A percentile compares a stretch with the other conserved stretches of the same genome.
Evolutionary conservation across 768 basidiomycete genomes (phyloP).

Genomic region (Gymnopilus dilepis): DNA sequence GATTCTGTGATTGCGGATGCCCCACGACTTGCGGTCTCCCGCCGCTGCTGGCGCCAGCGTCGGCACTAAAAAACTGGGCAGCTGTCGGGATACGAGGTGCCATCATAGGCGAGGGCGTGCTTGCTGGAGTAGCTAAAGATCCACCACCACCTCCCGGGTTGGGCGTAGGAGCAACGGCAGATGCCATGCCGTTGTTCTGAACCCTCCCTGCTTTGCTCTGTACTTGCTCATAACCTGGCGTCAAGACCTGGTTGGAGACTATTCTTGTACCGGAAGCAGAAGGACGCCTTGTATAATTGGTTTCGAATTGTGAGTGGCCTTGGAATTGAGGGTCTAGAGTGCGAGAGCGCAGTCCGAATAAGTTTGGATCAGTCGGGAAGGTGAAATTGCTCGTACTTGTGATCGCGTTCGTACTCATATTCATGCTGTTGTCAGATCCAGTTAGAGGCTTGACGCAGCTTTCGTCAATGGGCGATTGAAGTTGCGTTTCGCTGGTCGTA

Average conservation of each 20-base stretch:
- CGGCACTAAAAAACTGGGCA: neutral
- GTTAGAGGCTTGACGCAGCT: neutral
- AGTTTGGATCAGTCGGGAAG: too few relatives aligned
- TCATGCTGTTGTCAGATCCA: neutral
- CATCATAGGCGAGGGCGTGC: slow-evolving; percentile 2
- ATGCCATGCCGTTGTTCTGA: too few relatives aligned
- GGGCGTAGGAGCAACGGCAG: neutral
- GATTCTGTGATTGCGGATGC: neutral
- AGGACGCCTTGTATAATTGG: too few relatives aligned
- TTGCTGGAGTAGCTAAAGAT: slow-evolving; percentile 4
- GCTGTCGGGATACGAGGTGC: neutral
- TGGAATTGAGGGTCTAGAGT: too few relatives aligned
- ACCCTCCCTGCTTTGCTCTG: too few relatives aligned
- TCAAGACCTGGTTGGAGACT: neutral
- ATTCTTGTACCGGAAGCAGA: neutral
- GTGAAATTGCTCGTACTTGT: neutral
- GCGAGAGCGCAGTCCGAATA: too few relatives aligned
- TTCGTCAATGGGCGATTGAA: neutral
- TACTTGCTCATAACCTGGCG: too few relatives aligned
- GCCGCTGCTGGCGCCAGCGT: too few relatives aligned
- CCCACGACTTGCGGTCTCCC: too few relatives aligned
- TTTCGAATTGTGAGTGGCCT: too few relatives aligned
- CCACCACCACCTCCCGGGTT: neutral
- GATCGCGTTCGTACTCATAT: neutral
- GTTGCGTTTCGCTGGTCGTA: neutral